Base-by-base conservation (phyloP, 1,284 basidiomycete species). In the Agroathelia rolfsii region DNA sequence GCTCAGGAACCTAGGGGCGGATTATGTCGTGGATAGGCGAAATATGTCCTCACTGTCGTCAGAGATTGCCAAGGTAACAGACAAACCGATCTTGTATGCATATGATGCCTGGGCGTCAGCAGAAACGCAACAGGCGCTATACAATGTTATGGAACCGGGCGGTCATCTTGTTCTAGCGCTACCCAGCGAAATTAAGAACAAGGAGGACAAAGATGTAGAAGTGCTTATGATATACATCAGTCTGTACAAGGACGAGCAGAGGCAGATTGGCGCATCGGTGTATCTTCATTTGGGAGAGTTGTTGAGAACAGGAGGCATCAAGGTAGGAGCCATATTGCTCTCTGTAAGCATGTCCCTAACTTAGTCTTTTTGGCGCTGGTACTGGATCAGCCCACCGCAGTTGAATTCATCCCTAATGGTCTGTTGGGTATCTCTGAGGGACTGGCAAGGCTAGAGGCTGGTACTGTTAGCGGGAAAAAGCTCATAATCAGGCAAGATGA, bases 1-100 rank as follows among this genome's bases (percentile, higher is more conserved):
- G 12, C 43, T 61, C 16, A 56, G 52, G 34, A 47, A 48, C 3
- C 46, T 55, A 20, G 60, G 60, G 1, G 61, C 56, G 1, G 51
- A 50, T 1, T 52, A 52, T 16, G 41, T 52, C 23, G 42, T 60
- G 36, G 48, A 55, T 27, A n/a, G n/a, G n/a, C n/a, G n/a, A n/a
- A n/a, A n/a, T n/a, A n/a, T n/a, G n/a, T 18, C 18, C 22, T 12
- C 21, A 5, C 11, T 36, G 9, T 22, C 30, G 12, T 6, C n/a
- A 8, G 35, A 36, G 18, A 17, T 32, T 12, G 6, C 8, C 3
- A 33, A 24, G 5, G 25, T 33, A 6, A 25, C 30, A 5, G n/a
- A n/a, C n/a, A 16, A 12, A 6, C 12, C 18, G 9, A 15, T 25
- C 14, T 24, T 15, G 12, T 7, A 14, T 17, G 23, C 33, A 11